Base-by-base conservation (phyloP, 2,329 filamentous ascomycete genomes). In the Spiromastix sp. region DNA sequence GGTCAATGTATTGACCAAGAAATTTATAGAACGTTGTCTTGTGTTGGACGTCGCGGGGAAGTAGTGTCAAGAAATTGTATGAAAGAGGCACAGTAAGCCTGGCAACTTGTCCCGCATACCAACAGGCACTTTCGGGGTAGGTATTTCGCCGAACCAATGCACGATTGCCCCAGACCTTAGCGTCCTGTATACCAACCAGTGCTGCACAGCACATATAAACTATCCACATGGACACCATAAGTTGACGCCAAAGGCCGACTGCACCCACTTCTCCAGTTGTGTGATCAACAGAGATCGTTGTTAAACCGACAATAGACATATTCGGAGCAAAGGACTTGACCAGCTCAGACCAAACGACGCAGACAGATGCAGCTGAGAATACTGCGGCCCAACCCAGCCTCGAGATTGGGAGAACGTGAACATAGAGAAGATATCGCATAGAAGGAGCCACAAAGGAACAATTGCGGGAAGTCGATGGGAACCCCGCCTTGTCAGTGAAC, bases 121-220 rank as follows among this genome's bases (percentile, higher is more conserved):
- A 98, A 47, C 89, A 93, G 1, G 91, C 91, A 32, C 81, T 85
- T 56, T 96, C 91, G 41, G 85, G 79, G 39, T 93, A 89, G 0
- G 91, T 98, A 53, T 93, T 91, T 38, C 91, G 79, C 40, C 76
- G 77, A 30, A 96, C 89, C 4, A 98, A 69, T 0, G 91, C 89
- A 21, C 91, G 78, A 32, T 93, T 91, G 38, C 91, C 83, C 91
- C 91, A 98, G n/a, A 95, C 86, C 52, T 91, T 93, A 48, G 94
- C 85, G 54, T 94, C 85, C 10, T 81, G 85, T 51, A 98, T 79
- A 5, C 86, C 87, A 38, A 77, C 82, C 33, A 96, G 73, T 4
- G 91, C 85, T 30, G 86, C 86, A 10, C 82, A 71, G 56, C 84
- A 93, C 91, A 98, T 98, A 66, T 98, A 98, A 38, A 87, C 70